Base-by-base conservation (phyloP, 768 basidiomycete genomes). In the Galerina marginata region DNA sequence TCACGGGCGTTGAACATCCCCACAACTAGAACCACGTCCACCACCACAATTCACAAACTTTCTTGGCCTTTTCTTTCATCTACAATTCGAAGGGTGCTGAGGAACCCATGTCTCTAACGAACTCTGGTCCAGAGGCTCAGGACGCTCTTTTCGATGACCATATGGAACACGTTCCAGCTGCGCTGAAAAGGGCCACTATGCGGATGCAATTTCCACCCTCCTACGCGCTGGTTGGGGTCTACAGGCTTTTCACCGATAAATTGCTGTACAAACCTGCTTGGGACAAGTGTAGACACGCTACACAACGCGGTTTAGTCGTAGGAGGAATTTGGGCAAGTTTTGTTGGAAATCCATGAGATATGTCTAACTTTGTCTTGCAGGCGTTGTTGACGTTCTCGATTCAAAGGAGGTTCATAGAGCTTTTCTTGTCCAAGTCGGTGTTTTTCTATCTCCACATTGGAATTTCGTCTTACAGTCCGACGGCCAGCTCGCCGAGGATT, bases 221-320 rank as follows among this genome's bases (percentile, higher is more conserved):
- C 2, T 97, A 97, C 71, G 86, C 89, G 47, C 73, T 93, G 4
- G 93, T 97, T 0, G 95, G 95, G 0, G 83, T 88, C 15, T 96
- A 96, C 73, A 79, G 95, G 29, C 78, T 97, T 6, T 81, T 86
- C 67, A 93, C 90, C 0, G 94, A 96, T 72, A 79, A 83, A 40
- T 74, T 74, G 12, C 76, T 96, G 37, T 88, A 86, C 60, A 75
- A 79, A 25, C 93, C 94, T 4, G 87, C 90, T 7, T 93, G 95
- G 92, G 77, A 90, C 68, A 95, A 93, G 75, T 92, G 93, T 70
- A 84, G 81, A 63, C 89, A 96, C 73, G 95, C 91, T 0, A 83
- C 85, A 1, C 69, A 81, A 48, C 78, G 94, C 16, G 95, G 95
- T 0, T 76, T 83, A 0, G 73, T 83, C 14, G 89, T 93, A 42